phyloP scores from a whole-genome alignment of 2,329 filamentous ascomycete species.

The Colletotrichum noveboracense region DNA sequence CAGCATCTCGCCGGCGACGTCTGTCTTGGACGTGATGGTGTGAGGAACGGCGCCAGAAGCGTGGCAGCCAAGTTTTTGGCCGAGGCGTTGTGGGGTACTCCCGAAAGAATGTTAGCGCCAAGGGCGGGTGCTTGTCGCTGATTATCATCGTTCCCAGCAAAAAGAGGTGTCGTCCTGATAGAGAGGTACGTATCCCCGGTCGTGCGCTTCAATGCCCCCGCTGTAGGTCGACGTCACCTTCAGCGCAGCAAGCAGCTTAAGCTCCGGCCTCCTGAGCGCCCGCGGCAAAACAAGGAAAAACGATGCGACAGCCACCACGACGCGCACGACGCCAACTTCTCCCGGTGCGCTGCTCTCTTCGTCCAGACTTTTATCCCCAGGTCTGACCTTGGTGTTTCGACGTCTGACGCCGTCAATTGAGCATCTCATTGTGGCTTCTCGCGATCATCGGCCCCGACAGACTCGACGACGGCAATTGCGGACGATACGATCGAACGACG shows the following conservation, averaged over 20 bases:
- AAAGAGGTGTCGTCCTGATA: accelerated
- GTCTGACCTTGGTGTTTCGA: neutral
- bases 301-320: neutral
- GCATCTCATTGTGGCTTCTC: neutral
- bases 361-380: neutral
- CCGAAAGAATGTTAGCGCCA: neutral
- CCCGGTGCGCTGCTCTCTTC: neutral
- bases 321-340: neutral
- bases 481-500: neutral
- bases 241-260: neutral
- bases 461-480: neutral
- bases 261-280: neutral
- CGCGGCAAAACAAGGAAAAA: constrained; percentile 10
- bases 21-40: neutral
- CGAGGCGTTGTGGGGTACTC: neutral
- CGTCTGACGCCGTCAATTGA: neutral
- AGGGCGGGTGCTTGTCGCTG: neutral
- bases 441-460: neutral
- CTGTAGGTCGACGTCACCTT: constrained; percentile 15
- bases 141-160: neutral
- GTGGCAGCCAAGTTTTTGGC: constrained; percentile 7
- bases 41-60: neutral
- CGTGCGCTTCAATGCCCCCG: neutral
- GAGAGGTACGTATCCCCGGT: neutral
- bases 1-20: neutral